Conservation (phyloP, 331 rosid species). For the Pyrus hybrid region DNA sequence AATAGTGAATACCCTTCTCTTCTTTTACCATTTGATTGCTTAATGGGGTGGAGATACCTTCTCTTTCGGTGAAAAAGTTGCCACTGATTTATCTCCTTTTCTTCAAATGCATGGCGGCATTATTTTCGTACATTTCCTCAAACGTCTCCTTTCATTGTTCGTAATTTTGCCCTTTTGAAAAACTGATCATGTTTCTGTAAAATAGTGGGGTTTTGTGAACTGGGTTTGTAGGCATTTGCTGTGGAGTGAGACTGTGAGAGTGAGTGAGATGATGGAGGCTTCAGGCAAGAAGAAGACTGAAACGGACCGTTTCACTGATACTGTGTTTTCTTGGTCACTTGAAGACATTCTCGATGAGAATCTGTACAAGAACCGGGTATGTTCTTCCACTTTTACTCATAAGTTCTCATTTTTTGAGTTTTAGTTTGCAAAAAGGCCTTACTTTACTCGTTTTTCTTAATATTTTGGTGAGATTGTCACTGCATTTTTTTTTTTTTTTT, state of each 20-base stretch:
- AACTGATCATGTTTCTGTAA: not conserved
- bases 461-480: no score
- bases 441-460: no score
- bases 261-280: constrained; percentile 17
- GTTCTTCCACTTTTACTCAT: no score
- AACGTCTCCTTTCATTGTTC: not conserved
- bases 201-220: not conserved
- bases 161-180: not conserved
- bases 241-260: not conserved
- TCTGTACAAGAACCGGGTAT: no score
- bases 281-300: constrained; percentile 11
- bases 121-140: not conserved
- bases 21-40: not conserved
- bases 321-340: no score
- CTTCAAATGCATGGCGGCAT: not conserved
- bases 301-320: constrained; percentile 16
- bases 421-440: no score
- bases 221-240: not conserved
- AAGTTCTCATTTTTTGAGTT: no score
- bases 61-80: not conserved
- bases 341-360: no score
- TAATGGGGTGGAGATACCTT: not conserved
- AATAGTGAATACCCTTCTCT: not conserved
- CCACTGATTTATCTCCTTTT: not conserved
- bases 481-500: no score